Base-by-base conservation (phyloP, 2,329 filamentous ascomycete genomes). In the Dactylellina leptospora region DNA sequence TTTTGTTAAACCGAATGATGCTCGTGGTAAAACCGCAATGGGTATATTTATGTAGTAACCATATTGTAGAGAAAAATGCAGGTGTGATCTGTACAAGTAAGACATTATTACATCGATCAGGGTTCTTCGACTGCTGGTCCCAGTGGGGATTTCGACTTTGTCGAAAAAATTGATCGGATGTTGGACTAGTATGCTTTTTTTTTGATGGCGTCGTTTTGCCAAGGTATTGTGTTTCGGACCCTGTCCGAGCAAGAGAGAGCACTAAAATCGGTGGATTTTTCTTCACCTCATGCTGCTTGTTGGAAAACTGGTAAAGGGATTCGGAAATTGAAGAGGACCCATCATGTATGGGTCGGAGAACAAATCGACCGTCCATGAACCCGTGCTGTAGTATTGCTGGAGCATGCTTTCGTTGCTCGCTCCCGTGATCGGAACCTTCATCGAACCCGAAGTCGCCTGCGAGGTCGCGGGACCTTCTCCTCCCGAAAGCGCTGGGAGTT, bases 211-310 rank as follows among this genome's bases (percentile, higher is more conserved):
- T n/a, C n/a, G n/a, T n/a, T n/a, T n/a, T n/a, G n/a, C n/a, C n/a
- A n/a, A n/a, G n/a, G n/a, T n/a, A n/a, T n/a, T n/a, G n/a, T n/a
- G n/a, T 33, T 33, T 38, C 30, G 28, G 16, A 40, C 48, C 28
- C 48, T 38, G 18, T 36, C 30, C 28, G 48, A 18, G n/a, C n/a
- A n/a, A n/a, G n/a, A n/a, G n/a, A n/a, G n/a, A n/a, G n/a, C n/a
- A n/a, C n/a, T n/a, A n/a, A n/a, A n/a, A n/a, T n/a, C n/a, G n/a
- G n/a, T n/a, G n/a, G n/a, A n/a, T n/a, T n/a, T 47, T 25, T 28
- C 18, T 48, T 73, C 42, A 73, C 61, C 68, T 73, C 68, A 73
- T 73, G 68, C 68, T 73, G 50, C 68, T 73, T 13, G 68, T 73
- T 40, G 68, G 68, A 38, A 73, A 66, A 60, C 54, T 66, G 8